Percentiles rank a stretch among this genome's conserved stretches.
Conservation (phyloP, 352 stramenopile genomes). For the Pythium grandisporangium region DNA sequence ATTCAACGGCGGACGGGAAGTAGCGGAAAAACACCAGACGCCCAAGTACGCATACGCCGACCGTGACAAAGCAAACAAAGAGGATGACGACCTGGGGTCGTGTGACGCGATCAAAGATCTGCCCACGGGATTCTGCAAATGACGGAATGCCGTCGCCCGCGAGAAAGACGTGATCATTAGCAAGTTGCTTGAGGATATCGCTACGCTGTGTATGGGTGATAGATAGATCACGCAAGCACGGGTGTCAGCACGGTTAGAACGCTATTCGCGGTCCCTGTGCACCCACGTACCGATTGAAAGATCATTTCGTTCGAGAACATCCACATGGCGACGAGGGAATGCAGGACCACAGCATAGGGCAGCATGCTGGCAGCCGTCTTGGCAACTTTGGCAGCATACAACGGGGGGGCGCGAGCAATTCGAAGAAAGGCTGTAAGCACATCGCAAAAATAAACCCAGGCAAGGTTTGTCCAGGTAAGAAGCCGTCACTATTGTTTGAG, state of each 20-base stretch:
- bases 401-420: slow-evolving; percentile 50
- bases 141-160: slow-evolving; percentile 48
- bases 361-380: slow-evolving; percentile 42
- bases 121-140: slow-evolving; percentile 27
- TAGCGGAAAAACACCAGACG: slow-evolving; percentile 63
- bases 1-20: slow-evolving; percentile 43
- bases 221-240: no score
- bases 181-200: slow-evolving; percentile 17
- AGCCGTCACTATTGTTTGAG: no score
- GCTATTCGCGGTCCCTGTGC: no score
- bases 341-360: slow-evolving; percentile 64
- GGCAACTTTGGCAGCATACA: slow-evolving; percentile 68
- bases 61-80: slow-evolving; percentile 56
- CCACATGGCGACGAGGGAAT: slow-evolving; percentile 71
- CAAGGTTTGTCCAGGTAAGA: no score
- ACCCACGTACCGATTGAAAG: slow-evolving; percentile 47
- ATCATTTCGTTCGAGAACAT: slow-evolving; percentile 85
- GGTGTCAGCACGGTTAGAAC: no score
- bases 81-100: slow-evolving; percentile 66
- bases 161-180: slow-evolving; percentile 3
- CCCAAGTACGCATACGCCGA: slow-evolving; percentile 36
- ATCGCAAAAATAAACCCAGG: no score
- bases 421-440: slow-evolving; percentile 45
- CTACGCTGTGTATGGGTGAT: no score
- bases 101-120: slow-evolving; percentile 54